Conservation (phyloP, 139 green algal species). For the Chlorella ohadii region DNA sequence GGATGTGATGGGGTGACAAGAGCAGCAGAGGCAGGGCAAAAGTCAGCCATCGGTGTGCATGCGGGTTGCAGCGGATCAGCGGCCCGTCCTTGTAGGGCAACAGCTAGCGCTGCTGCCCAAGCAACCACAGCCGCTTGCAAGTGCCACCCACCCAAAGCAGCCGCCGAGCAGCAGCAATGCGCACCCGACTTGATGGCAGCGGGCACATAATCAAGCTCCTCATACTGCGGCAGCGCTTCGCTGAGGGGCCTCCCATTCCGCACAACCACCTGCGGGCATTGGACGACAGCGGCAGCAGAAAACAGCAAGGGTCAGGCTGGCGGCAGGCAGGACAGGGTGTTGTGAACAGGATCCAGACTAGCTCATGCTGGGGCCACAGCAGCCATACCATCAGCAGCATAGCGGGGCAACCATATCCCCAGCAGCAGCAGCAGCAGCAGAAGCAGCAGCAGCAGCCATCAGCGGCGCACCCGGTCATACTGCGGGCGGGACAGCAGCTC, state of each 20-base stretch:
- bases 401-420: too few species aligned
- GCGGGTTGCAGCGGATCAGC: too few species aligned
- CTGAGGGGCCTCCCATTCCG: slow-evolving; percentile 42
- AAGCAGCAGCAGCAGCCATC: too few species aligned
- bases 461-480: slow-evolving; percentile 15
- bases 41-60: too few species aligned
- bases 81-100: too few species aligned
- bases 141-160: not conserved
- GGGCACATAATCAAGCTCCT: slow-evolving; percentile 57
- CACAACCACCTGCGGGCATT: slow-evolving; percentile 47
- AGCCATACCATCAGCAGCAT: too few species aligned
- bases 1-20: too few species aligned
- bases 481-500: slow-evolving; percentile 69
- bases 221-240: slow-evolving; percentile 43
- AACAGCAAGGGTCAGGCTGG: not conserved
- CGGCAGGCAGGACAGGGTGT: not conserved
- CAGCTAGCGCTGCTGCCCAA: too few species aligned
- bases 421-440: too few species aligned
- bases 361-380: too few species aligned
- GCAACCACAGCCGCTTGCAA: not conserved
- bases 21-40: too few species aligned
- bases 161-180: not conserved
- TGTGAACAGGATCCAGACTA: too few species aligned
- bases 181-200: slow-evolving; percentile 25
- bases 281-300: not conserved